phyloP scores from a whole-genome alignment of 352 stramenopile genomes.

The Globisporangium cederbergense region DNA sequence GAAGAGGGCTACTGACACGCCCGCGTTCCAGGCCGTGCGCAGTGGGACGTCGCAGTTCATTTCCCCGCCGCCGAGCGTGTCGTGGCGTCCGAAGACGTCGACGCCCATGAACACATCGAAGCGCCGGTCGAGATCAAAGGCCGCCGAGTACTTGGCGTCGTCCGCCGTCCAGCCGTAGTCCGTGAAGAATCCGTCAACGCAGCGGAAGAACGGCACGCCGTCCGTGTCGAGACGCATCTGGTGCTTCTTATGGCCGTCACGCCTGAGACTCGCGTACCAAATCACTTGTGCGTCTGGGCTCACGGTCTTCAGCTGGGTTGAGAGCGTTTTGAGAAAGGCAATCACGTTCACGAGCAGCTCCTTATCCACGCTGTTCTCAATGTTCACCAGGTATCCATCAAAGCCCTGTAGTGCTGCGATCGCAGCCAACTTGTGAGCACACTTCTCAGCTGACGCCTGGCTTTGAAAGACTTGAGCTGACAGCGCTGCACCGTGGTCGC shows the following conservation, averaged over 20 bases:
- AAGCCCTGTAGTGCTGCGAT: slow-evolving; percentile 44
- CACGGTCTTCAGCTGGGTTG: slow-evolving; percentile 21
- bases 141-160: slow-evolving; percentile 41
- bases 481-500: slow-evolving; percentile 24
- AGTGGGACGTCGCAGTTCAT: slow-evolving; percentile 30
- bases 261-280: slow-evolving; percentile 48
- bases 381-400: slow-evolving; percentile 64
- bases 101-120: slow-evolving; percentile 64
- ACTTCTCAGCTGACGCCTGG: slow-evolving; percentile 22
- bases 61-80: slow-evolving; percentile 33
- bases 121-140: slow-evolving; percentile 34
- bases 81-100: slow-evolving; percentile 44
- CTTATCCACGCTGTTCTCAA: slow-evolving; percentile 40
- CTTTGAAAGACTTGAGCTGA: slow-evolving; percentile 30
- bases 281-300: slow-evolving; percentile 35
- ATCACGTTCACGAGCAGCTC: slow-evolving; percentile 28
- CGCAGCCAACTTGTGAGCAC: slow-evolving; percentile 32
- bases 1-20: slow-evolving; percentile 36
- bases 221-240: slow-evolving; percentile 36
- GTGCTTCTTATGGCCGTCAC: slow-evolving; percentile 29
- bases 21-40: slow-evolving; percentile 33
- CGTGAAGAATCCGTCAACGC: slow-evolving; percentile 43
- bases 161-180: slow-evolving; percentile 48
- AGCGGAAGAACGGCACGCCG: slow-evolving; percentile 39
- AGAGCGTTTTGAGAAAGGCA: slow-evolving; percentile 31